These are phyloP conservation scores for Plasmopara muralis DNA, from an alignment of 352 stramenopile species.

Conservation along the genomic window DNA sequence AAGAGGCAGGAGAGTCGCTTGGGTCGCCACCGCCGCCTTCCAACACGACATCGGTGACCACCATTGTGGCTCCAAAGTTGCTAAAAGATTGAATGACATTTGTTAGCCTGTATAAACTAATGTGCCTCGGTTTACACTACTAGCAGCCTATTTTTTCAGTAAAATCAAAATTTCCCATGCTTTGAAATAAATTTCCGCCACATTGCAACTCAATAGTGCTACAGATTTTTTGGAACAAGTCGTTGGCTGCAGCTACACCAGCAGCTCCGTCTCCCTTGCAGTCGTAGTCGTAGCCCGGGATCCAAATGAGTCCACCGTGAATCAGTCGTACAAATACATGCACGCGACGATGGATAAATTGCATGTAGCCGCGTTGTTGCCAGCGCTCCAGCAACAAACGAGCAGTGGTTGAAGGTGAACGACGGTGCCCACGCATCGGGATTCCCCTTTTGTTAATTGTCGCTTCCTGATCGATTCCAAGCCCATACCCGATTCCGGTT, in stretches of 20 bases:
- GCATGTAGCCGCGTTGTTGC: conserved; percentile 57
- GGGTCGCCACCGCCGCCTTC: background rate
- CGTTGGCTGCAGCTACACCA: conserved; percentile 9
- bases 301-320: conserved; percentile 64
- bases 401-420: conserved; percentile 30
- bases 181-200: background rate
- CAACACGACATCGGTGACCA: background rate
- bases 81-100: no score
- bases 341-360: conserved; percentile 62
- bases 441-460: conserved; percentile 14
- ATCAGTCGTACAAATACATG: conserved; percentile 70
- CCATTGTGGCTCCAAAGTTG: no score
- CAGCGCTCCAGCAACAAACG: conserved; percentile 35
- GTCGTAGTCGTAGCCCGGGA: conserved; percentile 72
- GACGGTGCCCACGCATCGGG: conserved; percentile 18
- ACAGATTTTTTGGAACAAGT: conserved; percentile 26
- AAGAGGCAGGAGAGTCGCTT: conserved; percentile 3
- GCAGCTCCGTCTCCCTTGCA: conserved; percentile 30
- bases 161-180: no score
- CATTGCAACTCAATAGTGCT: conserved; percentile 21
- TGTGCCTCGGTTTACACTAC: background rate
- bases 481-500: conserved; percentile 56
- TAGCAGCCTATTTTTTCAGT: no score
- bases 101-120: background rate
- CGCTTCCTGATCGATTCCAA: conserved; percentile 50